phyloP scores from a whole-genome alignment of 768 basidiomycete species.

The Lactarius psammicola region DNA sequence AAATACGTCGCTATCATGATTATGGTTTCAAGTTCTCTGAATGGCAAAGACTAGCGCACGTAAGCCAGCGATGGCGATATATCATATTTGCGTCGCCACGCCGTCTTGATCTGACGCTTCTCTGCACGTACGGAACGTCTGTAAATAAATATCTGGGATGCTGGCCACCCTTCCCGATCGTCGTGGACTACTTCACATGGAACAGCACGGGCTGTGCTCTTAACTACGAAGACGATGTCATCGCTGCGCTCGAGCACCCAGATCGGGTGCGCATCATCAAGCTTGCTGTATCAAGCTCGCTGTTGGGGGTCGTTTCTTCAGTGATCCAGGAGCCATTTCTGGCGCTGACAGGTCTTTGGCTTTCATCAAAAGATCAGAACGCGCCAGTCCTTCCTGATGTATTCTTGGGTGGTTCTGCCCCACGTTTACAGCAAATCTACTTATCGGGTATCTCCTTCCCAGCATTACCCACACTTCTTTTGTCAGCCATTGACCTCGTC shows the following conservation, averaged over 20 bases:
- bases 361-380: neutral
- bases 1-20: neutral
- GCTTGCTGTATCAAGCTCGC: neutral
- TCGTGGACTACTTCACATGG: neutral
- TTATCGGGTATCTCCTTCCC: slow-evolving; percentile 3
- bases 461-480: neutral
- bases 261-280: neutral
- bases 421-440: neutral
- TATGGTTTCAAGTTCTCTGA: neutral
- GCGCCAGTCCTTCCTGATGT: neutral
- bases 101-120: too few species aligned
- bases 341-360: neutral
- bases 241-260: neutral
- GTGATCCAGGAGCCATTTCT: neutral
- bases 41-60: neutral
- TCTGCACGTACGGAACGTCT: too few species aligned
- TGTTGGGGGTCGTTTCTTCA: too few species aligned
- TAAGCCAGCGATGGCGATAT: neutral
- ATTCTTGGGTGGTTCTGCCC: neutral
- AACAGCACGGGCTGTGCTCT: neutral
- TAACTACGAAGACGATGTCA: too few species aligned
- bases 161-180: neutral
- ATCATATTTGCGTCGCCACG: too few species aligned
- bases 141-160: too few species aligned
- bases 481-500: neutral